A percentile compares a stretch with the other conserved stretches of the same genome.
Conservation (phyloP, 352 stramenopile genomes). For the Phytopythium vexans region DNA sequence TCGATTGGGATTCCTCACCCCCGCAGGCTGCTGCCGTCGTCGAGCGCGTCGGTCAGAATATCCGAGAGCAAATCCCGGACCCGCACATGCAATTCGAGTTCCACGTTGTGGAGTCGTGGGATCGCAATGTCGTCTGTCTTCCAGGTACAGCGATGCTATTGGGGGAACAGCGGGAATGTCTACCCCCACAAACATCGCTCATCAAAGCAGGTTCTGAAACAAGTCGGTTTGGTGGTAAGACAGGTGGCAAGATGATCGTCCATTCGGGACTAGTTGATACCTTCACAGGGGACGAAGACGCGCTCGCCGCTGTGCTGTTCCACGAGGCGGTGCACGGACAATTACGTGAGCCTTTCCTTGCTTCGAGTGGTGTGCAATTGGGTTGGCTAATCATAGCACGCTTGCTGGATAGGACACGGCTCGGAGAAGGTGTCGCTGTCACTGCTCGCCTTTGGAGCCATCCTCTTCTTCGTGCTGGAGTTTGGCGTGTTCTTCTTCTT, state of each 20-base stretch:
- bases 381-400: not conserved
- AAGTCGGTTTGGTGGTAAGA: no score
- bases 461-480: constrained; percentile 4
- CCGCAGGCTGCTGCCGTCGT: constrained; percentile 51
- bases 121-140: constrained; percentile 70
- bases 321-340: constrained; percentile 72
- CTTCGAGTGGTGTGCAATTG: not conserved
- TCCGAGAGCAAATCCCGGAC: constrained; percentile 31
- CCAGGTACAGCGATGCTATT: constrained; percentile 7
- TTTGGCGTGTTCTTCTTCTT: constrained; percentile 7
- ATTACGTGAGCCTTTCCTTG: constrained; percentile 31
- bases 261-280: constrained; percentile 69
- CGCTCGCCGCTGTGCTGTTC: constrained; percentile 65
- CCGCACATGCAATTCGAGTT: constrained; percentile 67
- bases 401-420: constrained; percentile 38
- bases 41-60: constrained; percentile 45
- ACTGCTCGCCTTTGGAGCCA: constrained; percentile 8
- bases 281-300: constrained; percentile 45
- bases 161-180: no score
- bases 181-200: no score
- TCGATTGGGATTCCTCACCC: no score
- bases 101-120: constrained; percentile 56
- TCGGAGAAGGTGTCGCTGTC: constrained; percentile 71
- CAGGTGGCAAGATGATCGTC: constrained; percentile 70
- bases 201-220: no score